Evolutionary conservation across 805 yeast genomes (phyloP).

Genomic region (Diddensiella caesifluorescens): DNA sequence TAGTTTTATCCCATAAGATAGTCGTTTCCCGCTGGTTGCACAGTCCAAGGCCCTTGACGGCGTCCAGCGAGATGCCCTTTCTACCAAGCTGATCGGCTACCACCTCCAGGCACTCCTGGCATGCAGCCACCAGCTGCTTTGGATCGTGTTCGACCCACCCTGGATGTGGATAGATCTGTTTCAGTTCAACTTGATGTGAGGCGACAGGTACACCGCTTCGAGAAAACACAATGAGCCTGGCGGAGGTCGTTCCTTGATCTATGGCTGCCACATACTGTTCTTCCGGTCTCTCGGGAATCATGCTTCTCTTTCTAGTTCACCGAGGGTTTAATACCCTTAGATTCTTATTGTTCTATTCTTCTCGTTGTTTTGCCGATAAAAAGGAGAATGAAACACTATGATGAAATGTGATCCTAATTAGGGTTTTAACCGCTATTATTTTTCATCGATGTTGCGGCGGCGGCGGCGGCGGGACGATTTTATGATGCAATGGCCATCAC

Average conservation of each 20-base stretch:
- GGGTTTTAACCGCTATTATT: too few relatives aligned
- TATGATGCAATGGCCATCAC: too few relatives aligned
- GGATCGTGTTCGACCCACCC: conserved; percentile 94
- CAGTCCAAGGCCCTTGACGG: conserved; percentile 72
- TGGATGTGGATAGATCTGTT: conserved; percentile 38
- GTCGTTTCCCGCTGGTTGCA: conserved; percentile 97
- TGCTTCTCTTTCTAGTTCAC: too few relatives aligned
- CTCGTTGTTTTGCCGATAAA: too few relatives aligned
- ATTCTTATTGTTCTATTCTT: too few relatives aligned
- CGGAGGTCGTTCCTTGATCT: conserved; percentile 87
- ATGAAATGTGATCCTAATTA: too few relatives aligned
- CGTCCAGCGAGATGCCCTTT: conserved; percentile 31
- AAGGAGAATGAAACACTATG: too few relatives aligned
- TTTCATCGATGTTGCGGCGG: too few relatives aligned
- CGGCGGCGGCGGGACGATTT: too few relatives aligned
- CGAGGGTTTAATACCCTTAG: too few relatives aligned
- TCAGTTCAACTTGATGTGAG: conserved; percentile 84
- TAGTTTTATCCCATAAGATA: conserved; percentile 70
- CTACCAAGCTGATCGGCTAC: conserved; percentile 31
- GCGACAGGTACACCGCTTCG: conserved; percentile 72
- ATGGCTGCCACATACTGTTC: conserved; percentile 54
- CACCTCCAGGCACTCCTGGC: conserved; percentile 60
- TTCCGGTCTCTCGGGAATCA: conserved; percentile 1
- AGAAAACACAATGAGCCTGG: conserved; percentile 78
- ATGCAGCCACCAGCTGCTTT: conserved; percentile 70